Conservation (phyloP, 2,329 filamentous ascomycete genomes). For the Cladosporium sp. region DNA sequence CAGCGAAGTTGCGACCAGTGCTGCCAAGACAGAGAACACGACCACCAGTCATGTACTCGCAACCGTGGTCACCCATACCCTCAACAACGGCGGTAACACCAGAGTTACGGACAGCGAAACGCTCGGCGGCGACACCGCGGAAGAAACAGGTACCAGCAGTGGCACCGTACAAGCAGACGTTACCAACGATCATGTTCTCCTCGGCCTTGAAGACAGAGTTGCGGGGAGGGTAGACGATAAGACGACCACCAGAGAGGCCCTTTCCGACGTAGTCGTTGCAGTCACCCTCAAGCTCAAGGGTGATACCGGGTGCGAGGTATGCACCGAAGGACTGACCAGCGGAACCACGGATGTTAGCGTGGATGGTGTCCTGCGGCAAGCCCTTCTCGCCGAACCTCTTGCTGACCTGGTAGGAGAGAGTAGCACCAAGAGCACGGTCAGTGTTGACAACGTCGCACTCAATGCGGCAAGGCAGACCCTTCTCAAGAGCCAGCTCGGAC, state of each 20-base stretch:
- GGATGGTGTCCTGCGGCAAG: constrained; percentile 87
- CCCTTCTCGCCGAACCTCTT: constrained; percentile 88
- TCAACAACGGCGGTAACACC: constrained; percentile 95
- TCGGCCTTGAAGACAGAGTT: constrained; percentile 92
- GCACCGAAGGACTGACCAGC: constrained; percentile 96
- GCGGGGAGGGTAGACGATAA: constrained; percentile 91
- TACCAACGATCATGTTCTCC: constrained; percentile 91
- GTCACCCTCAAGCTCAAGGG: constrained; percentile 92
- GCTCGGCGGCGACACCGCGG: constrained; percentile 93
- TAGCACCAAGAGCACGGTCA: constrained; percentile 89
- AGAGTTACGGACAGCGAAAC: constrained; percentile 95
- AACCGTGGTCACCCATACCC: constrained; percentile 92
- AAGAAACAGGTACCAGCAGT: constrained; percentile 92
- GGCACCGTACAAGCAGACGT: constrained; percentile 92
- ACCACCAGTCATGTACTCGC: constrained; percentile 98
- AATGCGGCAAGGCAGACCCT: constrained; percentile 87
- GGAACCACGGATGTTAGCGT: constrained; percentile 94
- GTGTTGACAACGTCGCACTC: constrained; percentile 98
- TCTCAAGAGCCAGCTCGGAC: constrained; percentile 90
- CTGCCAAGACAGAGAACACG: constrained; percentile 82
- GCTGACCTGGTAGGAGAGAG: constrained; percentile 92
- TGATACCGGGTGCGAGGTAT: constrained; percentile 89
- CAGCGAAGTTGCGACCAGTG: constrained; percentile 95
- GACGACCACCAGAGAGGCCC: constrained; percentile 85
- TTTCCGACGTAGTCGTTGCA: constrained; percentile 97